Evolutionary conservation across 768 basidiomycete species (phyloP), one percentile per base, ranked within the genome.

Genomic region (Gymnopilus dilepis): DNA sequence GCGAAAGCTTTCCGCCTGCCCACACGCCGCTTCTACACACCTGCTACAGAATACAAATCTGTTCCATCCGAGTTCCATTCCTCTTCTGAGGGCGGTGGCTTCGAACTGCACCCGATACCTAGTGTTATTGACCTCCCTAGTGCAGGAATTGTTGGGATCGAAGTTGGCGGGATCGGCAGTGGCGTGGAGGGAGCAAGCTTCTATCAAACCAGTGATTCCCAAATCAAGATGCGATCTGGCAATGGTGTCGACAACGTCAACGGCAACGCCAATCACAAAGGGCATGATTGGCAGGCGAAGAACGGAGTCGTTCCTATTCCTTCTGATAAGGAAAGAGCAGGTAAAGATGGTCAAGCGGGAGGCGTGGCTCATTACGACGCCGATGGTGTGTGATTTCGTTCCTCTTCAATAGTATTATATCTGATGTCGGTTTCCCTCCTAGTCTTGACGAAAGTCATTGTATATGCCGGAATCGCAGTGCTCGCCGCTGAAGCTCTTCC

Each of bases 401-500:
- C 8, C 34, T 17, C 31, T 63, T 40, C 34, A 33, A 31, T 60
- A 42, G 48, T 64, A 31, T 13, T 47, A 12, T 40, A n/a, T 15
- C 33, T n/a, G 45, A 63, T 34, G 37, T 41, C 21, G 37, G 43
- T 59, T 24, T 62, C 31, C 42, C 40, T 26, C 52, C 12, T 47
- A 94, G 94, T 95, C 7, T 74, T 95, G 63, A 95, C 94, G 26
- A 96, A 95, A 77, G 87, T 95, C 12, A 86, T 94, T 43, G 95
- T 96, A 4, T 97, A 98, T 71, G 82, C 84, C 53, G 95, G 96
- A 0, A 97, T 99, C 61, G 94, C 85, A 0, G 73, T 90, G 12
- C 70, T 95, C 11, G 84, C 88, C 2, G 74, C 78, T 13, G 86
- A 90, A 65, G 73, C 78, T 0, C 77, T 89, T 31, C 94, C 94